Base-by-base conservation (phyloP, 2,329 filamentous ascomycete species). In the Alternaria sp. region DNA sequence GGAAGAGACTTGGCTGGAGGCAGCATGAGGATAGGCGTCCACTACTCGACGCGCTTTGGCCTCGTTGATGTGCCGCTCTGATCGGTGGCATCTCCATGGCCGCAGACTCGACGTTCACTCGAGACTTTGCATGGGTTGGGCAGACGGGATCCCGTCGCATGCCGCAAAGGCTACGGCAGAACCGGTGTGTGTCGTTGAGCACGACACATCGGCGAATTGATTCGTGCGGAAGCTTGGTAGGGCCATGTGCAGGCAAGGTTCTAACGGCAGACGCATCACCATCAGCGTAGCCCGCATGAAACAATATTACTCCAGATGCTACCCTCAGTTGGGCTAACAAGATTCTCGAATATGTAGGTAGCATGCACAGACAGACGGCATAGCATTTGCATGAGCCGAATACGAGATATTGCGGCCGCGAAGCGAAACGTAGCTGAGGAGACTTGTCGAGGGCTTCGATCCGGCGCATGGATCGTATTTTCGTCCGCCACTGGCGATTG, bases 181-280 rank as follows among this genome's bases (percentile, higher is more conserved):
- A 68, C 66, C 66, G 55, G 60, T 66, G 66, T 71, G 64, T 62
- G 61, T 69, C 65, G 44, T 60, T 60, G 62, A 65, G 63, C 66
- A 67, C 62, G 61, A 65, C 65, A 66, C 71, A 72, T 77, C 75
- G 75, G 75, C 70, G 68, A 69, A 72, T 70, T 70, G 61, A 66
- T 64, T 69, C 63, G 59, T 60, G 62, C 61, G 30, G 46, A 59
- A 53, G 57, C 63, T 64, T 65, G 53, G 57, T 58, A 73, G 71
- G 64, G 62, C 58, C 63, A 63, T 60, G 61, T 69, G 65, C 67
- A 67, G 67, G 69, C 69, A 69, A 63, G 65, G 70, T 73, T 72
- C 68, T 71, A 66, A 75, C 72, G 67, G 69, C 68, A 71, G 60
- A 65, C 71, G 72, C 71, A 71, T 72, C 74, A 73, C 69, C 71